Evolutionary conservation across 495 filamentous ascomycete genomes (phyloP).

Genomic region (Lepidopterella palustris): DNA sequence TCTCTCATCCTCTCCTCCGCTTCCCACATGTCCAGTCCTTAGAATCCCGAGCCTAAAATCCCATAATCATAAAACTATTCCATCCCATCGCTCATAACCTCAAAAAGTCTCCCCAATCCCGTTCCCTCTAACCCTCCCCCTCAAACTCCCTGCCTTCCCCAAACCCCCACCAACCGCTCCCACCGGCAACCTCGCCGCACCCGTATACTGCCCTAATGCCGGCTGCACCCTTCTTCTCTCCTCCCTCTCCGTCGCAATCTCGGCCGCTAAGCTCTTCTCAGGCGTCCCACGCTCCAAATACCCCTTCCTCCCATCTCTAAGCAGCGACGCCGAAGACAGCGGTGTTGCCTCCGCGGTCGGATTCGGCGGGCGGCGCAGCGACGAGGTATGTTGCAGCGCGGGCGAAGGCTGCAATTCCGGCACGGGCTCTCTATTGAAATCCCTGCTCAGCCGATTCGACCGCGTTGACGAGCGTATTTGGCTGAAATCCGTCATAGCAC

Average conservation of each 20-base stretch:
- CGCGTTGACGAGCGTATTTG: slow-evolving; percentile 33
- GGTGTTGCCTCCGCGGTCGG: slow-evolving; percentile 7
- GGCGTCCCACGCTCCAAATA: slow-evolving; percentile 20
- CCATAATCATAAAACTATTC: too few relatives aligned
- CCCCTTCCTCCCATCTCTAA: slow-evolving; percentile 11
- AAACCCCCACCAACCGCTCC: slow-evolving; percentile 5
- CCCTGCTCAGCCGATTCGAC: slow-evolving; percentile 37
- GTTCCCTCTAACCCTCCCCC: slow-evolving; percentile 12
- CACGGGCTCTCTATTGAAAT: slow-evolving; percentile 40
- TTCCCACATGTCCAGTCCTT: too few relatives aligned
- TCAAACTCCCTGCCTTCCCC: slow-evolving; percentile 18
- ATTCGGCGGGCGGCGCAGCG: slow-evolving; percentile 17
- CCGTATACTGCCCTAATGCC: neutral
- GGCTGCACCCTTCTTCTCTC: slow-evolving; percentile 1
- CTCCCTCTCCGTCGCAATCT: neutral
- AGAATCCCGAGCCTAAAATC: too few relatives aligned
- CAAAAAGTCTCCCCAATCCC: slow-evolving; percentile 19
- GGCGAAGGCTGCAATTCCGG: slow-evolving; percentile 26
- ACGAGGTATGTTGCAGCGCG: slow-evolving; percentile 13
- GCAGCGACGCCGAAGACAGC: neutral
- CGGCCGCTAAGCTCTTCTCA: slow-evolving; percentile 13
- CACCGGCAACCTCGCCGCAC: neutral
- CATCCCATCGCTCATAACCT: too few relatives aligned
- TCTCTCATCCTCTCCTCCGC: too few relatives aligned
- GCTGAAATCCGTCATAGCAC: slow-evolving; percentile 39